Conservation (phyloP, 73 alveolate genomes). For the Halteria grandinella region DNA sequence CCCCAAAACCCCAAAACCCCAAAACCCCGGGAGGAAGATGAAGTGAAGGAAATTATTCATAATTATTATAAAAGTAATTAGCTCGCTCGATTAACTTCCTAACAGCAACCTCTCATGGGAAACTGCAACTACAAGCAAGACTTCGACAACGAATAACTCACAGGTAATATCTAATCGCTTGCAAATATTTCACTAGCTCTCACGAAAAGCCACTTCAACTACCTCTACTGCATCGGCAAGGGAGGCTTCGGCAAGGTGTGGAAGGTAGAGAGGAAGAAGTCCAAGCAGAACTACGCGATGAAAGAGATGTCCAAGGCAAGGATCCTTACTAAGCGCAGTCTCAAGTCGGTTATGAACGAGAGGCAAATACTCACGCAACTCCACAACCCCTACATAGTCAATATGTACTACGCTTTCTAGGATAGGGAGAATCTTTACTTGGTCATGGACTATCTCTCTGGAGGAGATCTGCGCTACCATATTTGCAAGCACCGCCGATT, state of each 20-base stretch:
- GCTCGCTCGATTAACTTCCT: too few species aligned
- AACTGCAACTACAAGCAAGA: slow-evolving; percentile 61
- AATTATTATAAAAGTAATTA: too few species aligned
- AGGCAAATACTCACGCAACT: slow-evolving; percentile 58
- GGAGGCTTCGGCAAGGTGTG: slow-evolving; percentile 88
- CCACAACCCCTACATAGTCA: slow-evolving; percentile 60
- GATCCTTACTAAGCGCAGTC: slow-evolving; percentile 46
- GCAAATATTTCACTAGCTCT: slow-evolving; percentile 6
- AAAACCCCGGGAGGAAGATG: too few species aligned
- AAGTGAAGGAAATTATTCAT: too few species aligned
- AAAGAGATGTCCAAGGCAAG: slow-evolving; percentile 69
- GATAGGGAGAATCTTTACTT: slow-evolving; percentile 62
- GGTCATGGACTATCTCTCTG: slow-evolving; percentile 60
- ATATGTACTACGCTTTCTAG: slow-evolving; percentile 66
- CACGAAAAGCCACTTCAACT: slow-evolving; percentile 48
- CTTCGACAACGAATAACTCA: slow-evolving; percentile 44
- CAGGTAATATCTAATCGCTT: slow-evolving; percentile 8
- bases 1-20: too few species aligned
- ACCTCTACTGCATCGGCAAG: slow-evolving; percentile 70
- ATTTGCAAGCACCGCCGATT: slow-evolving; percentile 53
- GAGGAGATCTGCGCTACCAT: slow-evolving; percentile 70
- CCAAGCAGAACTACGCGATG: slow-evolving; percentile 62
- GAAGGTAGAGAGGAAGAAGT: slow-evolving; percentile 72
- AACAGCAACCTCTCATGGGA: too few species aligned
- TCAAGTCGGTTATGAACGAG: slow-evolving; percentile 65